Evolutionary conservation across 2,329 filamentous ascomycete genomes (phyloP), one percentile per base, ranked within the genome.

Genomic region (Fusarium musae): DNA sequence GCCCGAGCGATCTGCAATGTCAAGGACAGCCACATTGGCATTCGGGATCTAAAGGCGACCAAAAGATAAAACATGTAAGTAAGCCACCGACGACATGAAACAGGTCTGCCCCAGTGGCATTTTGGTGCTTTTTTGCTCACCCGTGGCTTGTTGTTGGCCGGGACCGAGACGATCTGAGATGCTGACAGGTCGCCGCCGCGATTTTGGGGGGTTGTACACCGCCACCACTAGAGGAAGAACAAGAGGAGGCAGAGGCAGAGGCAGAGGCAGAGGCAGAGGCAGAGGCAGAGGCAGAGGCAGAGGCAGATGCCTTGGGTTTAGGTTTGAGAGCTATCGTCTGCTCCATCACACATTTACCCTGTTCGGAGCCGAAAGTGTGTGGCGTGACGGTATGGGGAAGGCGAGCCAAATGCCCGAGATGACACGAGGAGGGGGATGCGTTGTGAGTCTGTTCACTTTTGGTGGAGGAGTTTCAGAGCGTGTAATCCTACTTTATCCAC

Each of bases 21-120:
- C 66, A 40, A 76, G 23, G 12, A 66, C 63, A 36, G 69, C 39
- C 39, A 76, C 47, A 42, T 62, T 66, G 32, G 60, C 37, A 30
- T 70, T 67, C 9, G 73, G 73, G 43, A 61, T 36, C 63, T 65
- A 57, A 28, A 36, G 19, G 19, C 26, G 26, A 30, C 16, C 30
- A 16, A 34, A 21, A 30, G 17, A 12, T 26, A 58, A 34, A 58
- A 13, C 21, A 23, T 26, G 39, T 57, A 47, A 28, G 56, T 58
- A 58, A 58, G 56, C 56, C 56, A 50, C 56, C 42, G 19, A 58
- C 56, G 56, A 37, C 32, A 58, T 57, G 32, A 58, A 37, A 58
- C 42, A 42, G 56, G 42, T 26, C 42, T 37, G 54, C 54, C 54
- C 40, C 50, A 50, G 37, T n/a, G 30, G 40, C 54, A 26, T 11